These are phyloP conservation scores for Globisporangium paroecandrum DNA, from an alignment of 352 stramenopile species.

Conservation along the genomic window DNA sequence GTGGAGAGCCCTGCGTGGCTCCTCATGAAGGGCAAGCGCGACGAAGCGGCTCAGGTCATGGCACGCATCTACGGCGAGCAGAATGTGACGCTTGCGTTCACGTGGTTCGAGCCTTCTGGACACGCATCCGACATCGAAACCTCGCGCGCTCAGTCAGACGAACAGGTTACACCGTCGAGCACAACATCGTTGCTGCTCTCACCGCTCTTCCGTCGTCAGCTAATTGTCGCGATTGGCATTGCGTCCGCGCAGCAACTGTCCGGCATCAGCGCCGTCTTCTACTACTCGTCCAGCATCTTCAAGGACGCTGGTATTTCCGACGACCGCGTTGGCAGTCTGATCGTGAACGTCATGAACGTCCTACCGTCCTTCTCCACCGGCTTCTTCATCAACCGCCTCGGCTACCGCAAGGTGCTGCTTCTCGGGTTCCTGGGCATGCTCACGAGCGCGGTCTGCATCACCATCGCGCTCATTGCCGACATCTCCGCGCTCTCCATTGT, in stretches of 20 bases:
- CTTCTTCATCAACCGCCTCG: constrained; percentile 30
- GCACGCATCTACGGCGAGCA: constrained; percentile 30
- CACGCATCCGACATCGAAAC: neutral
- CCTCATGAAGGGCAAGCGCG: constrained; percentile 23
- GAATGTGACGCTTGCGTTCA: constrained; percentile 27
- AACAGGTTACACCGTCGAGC: neutral
- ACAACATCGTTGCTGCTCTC: constrained; percentile 14
- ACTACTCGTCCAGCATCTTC: constrained; percentile 70
- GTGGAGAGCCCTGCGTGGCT: constrained; percentile 51
- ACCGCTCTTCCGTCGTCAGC: constrained; percentile 27
- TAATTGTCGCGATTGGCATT: constrained; percentile 44
- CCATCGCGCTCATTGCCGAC: constrained; percentile 25
- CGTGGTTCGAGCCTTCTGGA: constrained; percentile 32
- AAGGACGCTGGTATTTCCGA: constrained; percentile 34
- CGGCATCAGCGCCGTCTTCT: constrained; percentile 68
- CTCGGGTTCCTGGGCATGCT: constrained; percentile 47
- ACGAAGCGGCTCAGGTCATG: constrained; percentile 27
- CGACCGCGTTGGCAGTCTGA: constrained; percentile 48
- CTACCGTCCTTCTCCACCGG: constrained; percentile 43
- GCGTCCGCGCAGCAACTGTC: constrained; percentile 47
- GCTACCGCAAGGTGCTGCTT: constrained; percentile 34
- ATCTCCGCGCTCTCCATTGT: constrained; percentile 41
- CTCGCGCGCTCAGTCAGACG: neutral
- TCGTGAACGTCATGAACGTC: constrained; percentile 56
- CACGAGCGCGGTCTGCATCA: constrained; percentile 39